Percentiles rank a stretch among this genome's conserved stretches.
phyloP scores from a whole-genome alignment of 2,329 filamentous ascomycete species.

The Fonsecaea nubica region DNA sequence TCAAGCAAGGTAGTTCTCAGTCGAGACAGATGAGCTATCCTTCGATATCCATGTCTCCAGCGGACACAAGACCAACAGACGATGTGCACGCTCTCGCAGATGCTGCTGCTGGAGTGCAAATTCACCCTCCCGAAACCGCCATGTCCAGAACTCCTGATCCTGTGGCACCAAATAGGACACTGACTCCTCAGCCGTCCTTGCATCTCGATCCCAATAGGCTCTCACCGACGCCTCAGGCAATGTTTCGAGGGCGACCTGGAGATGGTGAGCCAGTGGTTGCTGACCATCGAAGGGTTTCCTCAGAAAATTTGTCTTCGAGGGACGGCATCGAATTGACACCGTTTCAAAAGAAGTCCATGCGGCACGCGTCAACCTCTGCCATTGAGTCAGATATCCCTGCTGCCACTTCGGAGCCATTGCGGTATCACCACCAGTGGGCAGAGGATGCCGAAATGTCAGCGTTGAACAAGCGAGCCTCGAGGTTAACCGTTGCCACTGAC shows the following conservation, averaged over 20 bases:
- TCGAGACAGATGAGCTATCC: slow-evolving; percentile 20
- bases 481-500: slow-evolving; percentile 42
- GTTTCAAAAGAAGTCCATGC: slow-evolving; percentile 40
- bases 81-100: slow-evolving; percentile 17
- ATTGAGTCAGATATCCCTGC: slow-evolving; percentile 39
- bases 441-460: slow-evolving; percentile 43
- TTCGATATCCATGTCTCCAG: slow-evolving; percentile 29
- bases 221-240: slow-evolving; percentile 33
- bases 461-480: slow-evolving; percentile 41
- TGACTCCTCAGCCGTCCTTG: slow-evolving; percentile 32
- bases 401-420: slow-evolving; percentile 55
- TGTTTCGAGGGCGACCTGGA: slow-evolving; percentile 23
- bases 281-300: slow-evolving; percentile 33
- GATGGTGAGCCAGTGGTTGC: slow-evolving; percentile 16
- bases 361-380: slow-evolving; percentile 35
- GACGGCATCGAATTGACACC: slow-evolving; percentile 28
- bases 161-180: slow-evolving; percentile 26
- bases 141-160: slow-evolving; percentile 28
- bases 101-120: slow-evolving; percentile 28
- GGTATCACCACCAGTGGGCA: slow-evolving; percentile 60
- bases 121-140: slow-evolving; percentile 33
- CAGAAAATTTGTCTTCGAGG: slow-evolving; percentile 26
- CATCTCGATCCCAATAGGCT: slow-evolving; percentile 33
- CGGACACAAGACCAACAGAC: slow-evolving; percentile 15
- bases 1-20: slow-evolving; percentile 5